Base-by-base conservation (phyloP, 306 rosid species). In the Astragalus membranaceus region DNA sequence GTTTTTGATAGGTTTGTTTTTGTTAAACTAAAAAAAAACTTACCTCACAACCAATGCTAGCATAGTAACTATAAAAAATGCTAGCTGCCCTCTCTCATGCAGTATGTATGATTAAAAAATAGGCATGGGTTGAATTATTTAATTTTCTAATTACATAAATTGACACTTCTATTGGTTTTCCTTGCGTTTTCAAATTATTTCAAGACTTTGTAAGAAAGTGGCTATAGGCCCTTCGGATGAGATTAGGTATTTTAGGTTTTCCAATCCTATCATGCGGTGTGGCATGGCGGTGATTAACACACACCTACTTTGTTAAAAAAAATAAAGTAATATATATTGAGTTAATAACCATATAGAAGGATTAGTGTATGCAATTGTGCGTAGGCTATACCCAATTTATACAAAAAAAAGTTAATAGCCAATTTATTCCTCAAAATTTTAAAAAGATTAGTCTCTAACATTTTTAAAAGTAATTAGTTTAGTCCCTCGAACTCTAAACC, bases 191-290 rank as follows among this genome's bases (percentile, higher is more conserved):
- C 33, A 1, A 44, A 9, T 14, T 12, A 74, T 33, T 57, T 65
- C 44, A 42, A 44, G n/a, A 59, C 2, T 48, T 55, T 47, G 65
- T 6, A 49, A 73, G 72, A 43, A 79, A 32, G 3, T 49, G 17
- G 13, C 7, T 39, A 11, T 67, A 4, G 46, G 14, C 30, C 39
- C 46, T 53, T 8, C 8, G 7, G 57, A 62, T 39, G 74, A 63
- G 75, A 82, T 82, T 82, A 78, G 78, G 83, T 66, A 64, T 49
- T 75, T 59, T 65, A 76, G 81, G 75, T 66, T 76, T 76, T 43
- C 4, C 57, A 51, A 71, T 65, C 80, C 68, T 69, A 82, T 78
- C 75, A 65, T 75, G 75, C 32, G 44, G 30, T 64, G 74, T 55
- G 74, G 57, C 79, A 51, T 54, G 50, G 68, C 33, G 37, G 63